Evolutionary conservation across 2,329 filamentous ascomycete genomes (phyloP), one percentile per base, ranked within the genome.

Genomic region (Beauveria pseudobassiana): DNA sequence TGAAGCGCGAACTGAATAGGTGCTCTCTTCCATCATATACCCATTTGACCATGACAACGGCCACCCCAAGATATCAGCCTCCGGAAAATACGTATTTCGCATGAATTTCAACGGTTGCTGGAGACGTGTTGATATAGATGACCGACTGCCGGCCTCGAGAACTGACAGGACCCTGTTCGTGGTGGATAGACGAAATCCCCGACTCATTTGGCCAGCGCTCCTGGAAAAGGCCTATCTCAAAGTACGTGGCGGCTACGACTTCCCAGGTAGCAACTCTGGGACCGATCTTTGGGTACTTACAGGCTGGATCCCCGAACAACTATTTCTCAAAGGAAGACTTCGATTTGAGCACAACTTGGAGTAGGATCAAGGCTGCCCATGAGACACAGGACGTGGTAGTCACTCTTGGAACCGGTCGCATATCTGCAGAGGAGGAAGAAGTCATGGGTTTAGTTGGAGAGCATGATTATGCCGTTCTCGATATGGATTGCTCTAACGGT

Each of bases 191-290:
- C 87, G 87, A 48, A 92, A 96, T 65, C 88, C 90, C 4, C 80
- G 77, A n/a, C 79, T 96, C 16, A 76, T 98, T 16, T 98, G 93
- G 92, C 95, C 95, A 6, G 92, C 93, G 2, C 80, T 99, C 5
- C 78, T 98, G 18, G 95, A 99, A 72, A 99, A 99, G 71, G 95
- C 95, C 0, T 99, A 99, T 68, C 79, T 99, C 1, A 99, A 98
- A 77, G 86, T 98, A 12, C 85, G 93, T 61, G 95, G 95, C 30
- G 95, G 95, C 40, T 99, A 99, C 72, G 93, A 99, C 70, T 99
- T 99, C 66, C 93, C 95, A 0, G 95, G 95, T 8, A 98, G 95
- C 70, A 98, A 98, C 72, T 98, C 93, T 1, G 93, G 91, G 12
- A 98, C 93, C 2, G 95, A 99, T 74, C 77, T 99, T 4, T 96